A percentile compares a stretch with the other conserved stretches of the same genome.
Conservation (phyloP, 2,329 filamentous ascomycete species). For the Cordyceps fumosorosea region DNA sequence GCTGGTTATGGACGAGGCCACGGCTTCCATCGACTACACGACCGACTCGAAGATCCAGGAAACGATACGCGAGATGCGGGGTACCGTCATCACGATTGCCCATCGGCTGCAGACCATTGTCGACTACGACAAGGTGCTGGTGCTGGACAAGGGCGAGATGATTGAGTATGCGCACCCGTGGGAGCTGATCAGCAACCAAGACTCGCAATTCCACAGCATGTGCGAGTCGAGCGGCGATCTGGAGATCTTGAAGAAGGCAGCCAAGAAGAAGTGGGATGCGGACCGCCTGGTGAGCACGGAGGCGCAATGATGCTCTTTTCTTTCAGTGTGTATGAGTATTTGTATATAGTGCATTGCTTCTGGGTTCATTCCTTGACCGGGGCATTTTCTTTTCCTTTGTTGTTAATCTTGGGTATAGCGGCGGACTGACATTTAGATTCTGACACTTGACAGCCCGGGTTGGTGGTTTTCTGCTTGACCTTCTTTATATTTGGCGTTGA, state of each 20-base stretch:
- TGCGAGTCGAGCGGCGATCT: slow-evolving; percentile 58
- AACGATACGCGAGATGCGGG: slow-evolving; percentile 86
- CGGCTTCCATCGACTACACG: slow-evolving; percentile 92
- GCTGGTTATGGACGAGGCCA: slow-evolving; percentile 98
- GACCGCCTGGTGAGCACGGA: slow-evolving; percentile 31
- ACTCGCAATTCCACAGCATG: slow-evolving; percentile 58
- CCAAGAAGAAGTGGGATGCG: slow-evolving; percentile 47
- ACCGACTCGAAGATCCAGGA: slow-evolving; percentile 96
- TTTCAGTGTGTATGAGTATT: neutral
- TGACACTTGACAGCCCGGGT: neutral
- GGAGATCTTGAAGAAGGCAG: slow-evolving; percentile 43
- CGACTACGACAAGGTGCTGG: slow-evolving; percentile 95
- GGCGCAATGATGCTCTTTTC: slow-evolving; percentile 14
- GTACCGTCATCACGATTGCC: slow-evolving; percentile 94
- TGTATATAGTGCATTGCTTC: slow-evolving; percentile 3
- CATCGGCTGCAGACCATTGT: slow-evolving; percentile 95
- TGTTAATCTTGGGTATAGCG: neutral
- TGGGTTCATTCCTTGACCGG: neutral
- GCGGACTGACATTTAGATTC: neutral
- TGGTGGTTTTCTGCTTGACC: neutral
- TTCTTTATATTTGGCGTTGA: neutral
- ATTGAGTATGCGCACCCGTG: slow-evolving; percentile 89
- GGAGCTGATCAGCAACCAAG: slow-evolving; percentile 66
- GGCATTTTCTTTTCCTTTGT: neutral
- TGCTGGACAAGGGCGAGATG: slow-evolving; percentile 82